Conservation (phyloP, 148 eudicot genomes). For the Silene latifolia region DNA sequence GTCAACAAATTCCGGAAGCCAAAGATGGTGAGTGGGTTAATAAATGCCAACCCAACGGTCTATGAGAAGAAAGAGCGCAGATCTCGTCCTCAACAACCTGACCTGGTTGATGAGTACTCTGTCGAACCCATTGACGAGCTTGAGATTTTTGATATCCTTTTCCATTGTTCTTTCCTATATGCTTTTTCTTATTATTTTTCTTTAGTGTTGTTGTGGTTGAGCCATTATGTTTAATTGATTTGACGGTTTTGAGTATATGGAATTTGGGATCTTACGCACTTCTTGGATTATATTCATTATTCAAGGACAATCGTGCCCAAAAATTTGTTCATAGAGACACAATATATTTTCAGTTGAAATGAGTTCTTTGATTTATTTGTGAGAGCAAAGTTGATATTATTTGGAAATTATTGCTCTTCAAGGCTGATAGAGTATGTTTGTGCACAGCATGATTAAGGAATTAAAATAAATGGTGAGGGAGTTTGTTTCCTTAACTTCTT, state of each 20-base stretch:
- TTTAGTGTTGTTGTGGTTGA: background rate
- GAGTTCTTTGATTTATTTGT: background rate
- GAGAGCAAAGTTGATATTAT: background rate
- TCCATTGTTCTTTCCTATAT: background rate
- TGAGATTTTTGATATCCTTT: constrained; percentile 51
- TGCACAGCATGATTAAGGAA: background rate
- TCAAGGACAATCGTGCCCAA: too few species aligned
- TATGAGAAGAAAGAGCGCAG: constrained; percentile 45
- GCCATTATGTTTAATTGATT: too few species aligned
- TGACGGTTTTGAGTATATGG: background rate
- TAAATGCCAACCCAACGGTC: constrained; percentile 49
- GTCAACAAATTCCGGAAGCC: background rate
- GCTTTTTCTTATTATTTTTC: background rate
- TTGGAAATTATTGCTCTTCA: background rate
- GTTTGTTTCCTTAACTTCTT: constrained; percentile 34
- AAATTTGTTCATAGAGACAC: background rate
- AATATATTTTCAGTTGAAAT: background rate
- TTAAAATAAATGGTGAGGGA: background rate
- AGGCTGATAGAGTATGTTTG: background rate
- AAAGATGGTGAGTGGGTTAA: constrained; percentile 42
- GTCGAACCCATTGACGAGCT: constrained; percentile 40
- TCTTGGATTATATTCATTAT: background rate
- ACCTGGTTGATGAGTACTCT: constrained; percentile 30
- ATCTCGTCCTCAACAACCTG: constrained; percentile 18
- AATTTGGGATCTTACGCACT: background rate